phyloP scores from a whole-genome alignment of 2,329 filamentous ascomycete species.

The Aspergillus proliferans region DNA sequence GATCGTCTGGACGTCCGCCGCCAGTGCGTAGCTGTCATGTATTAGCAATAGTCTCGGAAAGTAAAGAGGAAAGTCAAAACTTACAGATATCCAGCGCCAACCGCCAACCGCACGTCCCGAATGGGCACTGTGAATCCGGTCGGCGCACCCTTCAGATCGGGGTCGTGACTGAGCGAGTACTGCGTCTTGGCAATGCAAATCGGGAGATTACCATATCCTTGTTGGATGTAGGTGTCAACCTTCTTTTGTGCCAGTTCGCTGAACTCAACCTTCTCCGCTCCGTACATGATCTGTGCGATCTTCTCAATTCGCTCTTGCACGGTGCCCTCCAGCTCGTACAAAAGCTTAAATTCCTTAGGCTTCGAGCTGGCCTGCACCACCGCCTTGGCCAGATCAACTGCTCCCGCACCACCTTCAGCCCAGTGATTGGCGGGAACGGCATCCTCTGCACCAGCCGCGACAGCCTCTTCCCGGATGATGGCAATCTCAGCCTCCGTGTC shows the following conservation, averaged over 20 bases:
- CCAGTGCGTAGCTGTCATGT: slow-evolving; percentile 67
- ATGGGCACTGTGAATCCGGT: slow-evolving; percentile 93
- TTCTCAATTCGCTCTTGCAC: slow-evolving; percentile 85
- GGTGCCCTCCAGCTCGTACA: slow-evolving; percentile 72
- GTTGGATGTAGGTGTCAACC: slow-evolving; percentile 86
- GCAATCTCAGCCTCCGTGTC: slow-evolving; percentile 90
- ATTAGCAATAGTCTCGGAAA: slow-evolving; percentile 30
- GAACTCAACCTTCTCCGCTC: slow-evolving; percentile 82
- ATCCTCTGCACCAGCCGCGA: slow-evolving; percentile 87
- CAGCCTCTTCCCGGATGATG: slow-evolving; percentile 81
- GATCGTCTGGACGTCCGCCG: slow-evolving; percentile 97
- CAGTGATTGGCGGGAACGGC: slow-evolving; percentile 94
- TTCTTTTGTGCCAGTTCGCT: slow-evolving; percentile 92
- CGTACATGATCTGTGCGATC: slow-evolving; percentile 92
- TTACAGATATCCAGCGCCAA: slow-evolving; percentile 85
- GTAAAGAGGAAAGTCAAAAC: slow-evolving; percentile 26
- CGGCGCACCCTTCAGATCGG: slow-evolving; percentile 88
- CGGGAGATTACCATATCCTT: slow-evolving; percentile 86
- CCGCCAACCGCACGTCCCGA: slow-evolving; percentile 85
- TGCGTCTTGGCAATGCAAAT: slow-evolving; percentile 99
- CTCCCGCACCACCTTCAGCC: slow-evolving; percentile 88
- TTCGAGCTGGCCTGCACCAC: slow-evolving; percentile 78
- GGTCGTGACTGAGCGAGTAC: slow-evolving; percentile 91
- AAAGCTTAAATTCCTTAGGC: slow-evolving; percentile 78
- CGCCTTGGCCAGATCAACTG: slow-evolving; percentile 78